phyloP scores from a whole-genome alignment of 805 yeast genomes.

The Kodamaea laetipori region DNA sequence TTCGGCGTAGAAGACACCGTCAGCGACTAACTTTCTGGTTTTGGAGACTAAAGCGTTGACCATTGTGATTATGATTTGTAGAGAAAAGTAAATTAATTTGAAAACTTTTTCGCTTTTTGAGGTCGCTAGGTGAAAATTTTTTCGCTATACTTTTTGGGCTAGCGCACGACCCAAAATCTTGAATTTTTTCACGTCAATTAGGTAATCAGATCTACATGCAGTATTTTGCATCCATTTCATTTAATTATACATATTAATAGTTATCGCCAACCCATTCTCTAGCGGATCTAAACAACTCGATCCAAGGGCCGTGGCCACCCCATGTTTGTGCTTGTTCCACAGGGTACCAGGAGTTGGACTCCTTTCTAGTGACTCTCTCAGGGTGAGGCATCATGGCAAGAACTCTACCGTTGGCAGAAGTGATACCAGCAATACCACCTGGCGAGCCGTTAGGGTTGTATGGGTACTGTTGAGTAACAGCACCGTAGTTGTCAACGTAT shows the following conservation, averaged over 20 bases:
- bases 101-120: constrained; percentile 10
- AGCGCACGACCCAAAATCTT: constrained; percentile 6
- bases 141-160: constrained; percentile 4
- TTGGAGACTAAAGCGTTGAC: constrained; percentile 68
- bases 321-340: constrained; percentile 53
- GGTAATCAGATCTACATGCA: background rate
- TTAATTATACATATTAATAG: constrained; percentile 13
- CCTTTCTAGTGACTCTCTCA: constrained; percentile 87
- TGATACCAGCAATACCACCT: constrained; percentile 88
- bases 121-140: constrained; percentile 6
- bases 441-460: constrained; percentile 97
- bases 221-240: background rate
- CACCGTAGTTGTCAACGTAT: constrained; percentile 90
- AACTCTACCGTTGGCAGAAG: constrained; percentile 90
- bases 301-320: constrained; percentile 94
- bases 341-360: constrained; percentile 91
- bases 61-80: constrained; percentile 20
- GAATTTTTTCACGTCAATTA: constrained; percentile 1
- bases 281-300: constrained; percentile 86
- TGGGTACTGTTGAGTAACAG: constrained; percentile 80
- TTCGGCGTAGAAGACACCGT: constrained; percentile 99
- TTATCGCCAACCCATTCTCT: constrained; percentile 82
- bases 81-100: background rate
- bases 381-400: constrained; percentile 99
- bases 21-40: constrained; percentile 99